These are phyloP conservation scores for Boletus tylopilopsis DNA, from an alignment of 768 basidiomycete species.

Conservation along the genomic window DNA sequence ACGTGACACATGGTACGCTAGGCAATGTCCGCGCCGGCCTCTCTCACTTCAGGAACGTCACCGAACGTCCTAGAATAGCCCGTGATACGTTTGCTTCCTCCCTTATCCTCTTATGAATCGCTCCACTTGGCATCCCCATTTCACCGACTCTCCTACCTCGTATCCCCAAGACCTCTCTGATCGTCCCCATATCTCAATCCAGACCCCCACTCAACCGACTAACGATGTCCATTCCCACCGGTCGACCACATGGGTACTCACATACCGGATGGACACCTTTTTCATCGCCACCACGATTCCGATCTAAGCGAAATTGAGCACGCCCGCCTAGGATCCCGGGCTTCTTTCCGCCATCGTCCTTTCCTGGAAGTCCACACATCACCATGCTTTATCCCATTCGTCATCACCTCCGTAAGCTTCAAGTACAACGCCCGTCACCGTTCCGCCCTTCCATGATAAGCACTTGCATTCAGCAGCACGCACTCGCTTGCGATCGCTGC, in stretches of 20 bases:
- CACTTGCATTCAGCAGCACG: background rate
- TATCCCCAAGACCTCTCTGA: background rate
- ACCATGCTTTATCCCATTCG: background rate
- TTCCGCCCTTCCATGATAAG: background rate
- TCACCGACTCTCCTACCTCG: background rate
- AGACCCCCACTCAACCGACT: background rate
- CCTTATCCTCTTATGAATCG: slow-evolving; percentile 10
- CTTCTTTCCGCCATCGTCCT: slow-evolving; percentile 9
- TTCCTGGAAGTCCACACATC: background rate
- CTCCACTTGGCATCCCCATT: too few species aligned
- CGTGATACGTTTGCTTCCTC: slow-evolving; percentile 3
- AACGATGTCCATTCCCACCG: background rate
- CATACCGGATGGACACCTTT: slow-evolving; percentile 13
- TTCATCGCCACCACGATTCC: slow-evolving; percentile 24
- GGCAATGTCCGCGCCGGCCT: slow-evolving; percentile 12
- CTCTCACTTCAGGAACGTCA: slow-evolving; percentile 16
- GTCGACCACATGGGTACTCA: slow-evolving; percentile 1
- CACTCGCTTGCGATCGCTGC: background rate
- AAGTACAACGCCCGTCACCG: background rate
- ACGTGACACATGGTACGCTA: slow-evolving; percentile 12
- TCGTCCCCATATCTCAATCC: background rate
- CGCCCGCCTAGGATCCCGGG: slow-evolving; percentile 8
- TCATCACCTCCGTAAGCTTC: background rate
- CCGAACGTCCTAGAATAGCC: slow-evolving; percentile 17
- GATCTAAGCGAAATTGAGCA: slow-evolving; percentile 32